Base-by-base conservation (phyloP, 2,329 filamentous ascomycete species). In the Hortaea sp. region DNA sequence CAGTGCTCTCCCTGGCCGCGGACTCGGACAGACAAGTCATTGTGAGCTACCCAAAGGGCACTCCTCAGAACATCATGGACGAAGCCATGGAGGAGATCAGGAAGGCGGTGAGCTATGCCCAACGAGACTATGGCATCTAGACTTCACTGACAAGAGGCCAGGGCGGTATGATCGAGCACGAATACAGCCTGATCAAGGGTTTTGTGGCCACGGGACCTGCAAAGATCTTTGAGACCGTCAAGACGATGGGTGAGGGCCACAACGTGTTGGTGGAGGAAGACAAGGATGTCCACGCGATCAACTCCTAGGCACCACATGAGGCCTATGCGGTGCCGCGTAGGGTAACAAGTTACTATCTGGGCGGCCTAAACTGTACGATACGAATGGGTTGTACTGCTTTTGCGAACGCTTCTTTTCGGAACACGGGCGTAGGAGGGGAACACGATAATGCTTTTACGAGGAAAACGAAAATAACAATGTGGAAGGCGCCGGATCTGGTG, bases 221-320 rank as follows among this genome's bases (percentile, higher is more conserved):
- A 48, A 79, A 80, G 57, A 76, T 81, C 13, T 72, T 94, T 46
- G 74, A 86, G 49, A 74, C 73, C 5, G 76, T 95, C 29, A 76
- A 82, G 55, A 69, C 78, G 1, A 72, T 78, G 68, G 79, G 80
- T 49, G 69, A 71, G 45, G 63, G 76, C 49, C 82, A 81, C 66
- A 70, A 77, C 43, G 79, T 81, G 1, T 64, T 74, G 29, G 79
- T 95, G 52, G 88, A 95, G 66, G 81, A 89, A 58, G 88, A 95
- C 60, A 71, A 84, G 60, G 67, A 82, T 28, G 76, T 92, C 11
- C 46, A 49, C 41, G 56, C 52, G 46, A 49, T 50, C 43, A 41
- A 42, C 35, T 42, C 40, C 10, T 42, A 35, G 32, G 20, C 20
- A 20, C 20, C 20, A 20, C 20, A 20, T 20, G 20, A 20, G 20